Percentiles rank a stretch among this genome's conserved stretches.
Conservation (phyloP, 805 yeast species). For the Wickerhamiella azymoides region DNA sequence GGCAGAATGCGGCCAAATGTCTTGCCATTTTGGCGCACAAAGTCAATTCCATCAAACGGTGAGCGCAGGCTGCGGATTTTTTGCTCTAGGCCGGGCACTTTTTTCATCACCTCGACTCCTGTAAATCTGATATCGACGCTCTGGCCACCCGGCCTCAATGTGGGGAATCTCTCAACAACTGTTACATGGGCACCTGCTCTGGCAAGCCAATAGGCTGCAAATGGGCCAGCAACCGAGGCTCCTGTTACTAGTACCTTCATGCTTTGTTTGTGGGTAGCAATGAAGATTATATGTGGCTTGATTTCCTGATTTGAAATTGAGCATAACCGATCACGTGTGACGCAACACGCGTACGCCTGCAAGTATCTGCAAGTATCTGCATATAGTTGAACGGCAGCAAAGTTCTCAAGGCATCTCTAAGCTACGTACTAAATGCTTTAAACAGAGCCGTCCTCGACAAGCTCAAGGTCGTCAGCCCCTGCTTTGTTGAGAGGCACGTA, state of each 20-base stretch:
- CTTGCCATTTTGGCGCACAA: not conserved
- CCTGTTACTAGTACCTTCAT: not conserved
- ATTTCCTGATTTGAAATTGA: not conserved
- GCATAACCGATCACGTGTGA: not conserved
- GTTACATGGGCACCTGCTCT: not conserved
- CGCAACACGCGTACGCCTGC: not conserved
- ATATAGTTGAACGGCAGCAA: too few species aligned
- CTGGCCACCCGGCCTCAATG: not conserved
- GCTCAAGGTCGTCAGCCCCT: not conserved
- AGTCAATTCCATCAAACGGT: not conserved
- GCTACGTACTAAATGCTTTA: too few species aligned
- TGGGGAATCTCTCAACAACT: not conserved
- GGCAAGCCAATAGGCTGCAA: not conserved
- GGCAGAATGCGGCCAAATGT: not conserved
- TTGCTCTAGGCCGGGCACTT: not conserved
- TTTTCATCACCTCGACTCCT: not conserved
- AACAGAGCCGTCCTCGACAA: not conserved
- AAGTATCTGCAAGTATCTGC: too few species aligned
- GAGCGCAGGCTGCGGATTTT: not conserved
- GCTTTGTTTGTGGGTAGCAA: too few species aligned
- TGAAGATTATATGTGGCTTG: too few species aligned
- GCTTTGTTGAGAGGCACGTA: not conserved
- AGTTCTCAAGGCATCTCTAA: too few species aligned
- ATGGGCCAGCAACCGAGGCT: not conserved
- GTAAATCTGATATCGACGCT: not conserved